Percentiles rank a stretch among this genome's conserved stretches.
phyloP scores from a whole-genome alignment of 352 stramenopile species.

The Blastocystis sp. region DNA sequence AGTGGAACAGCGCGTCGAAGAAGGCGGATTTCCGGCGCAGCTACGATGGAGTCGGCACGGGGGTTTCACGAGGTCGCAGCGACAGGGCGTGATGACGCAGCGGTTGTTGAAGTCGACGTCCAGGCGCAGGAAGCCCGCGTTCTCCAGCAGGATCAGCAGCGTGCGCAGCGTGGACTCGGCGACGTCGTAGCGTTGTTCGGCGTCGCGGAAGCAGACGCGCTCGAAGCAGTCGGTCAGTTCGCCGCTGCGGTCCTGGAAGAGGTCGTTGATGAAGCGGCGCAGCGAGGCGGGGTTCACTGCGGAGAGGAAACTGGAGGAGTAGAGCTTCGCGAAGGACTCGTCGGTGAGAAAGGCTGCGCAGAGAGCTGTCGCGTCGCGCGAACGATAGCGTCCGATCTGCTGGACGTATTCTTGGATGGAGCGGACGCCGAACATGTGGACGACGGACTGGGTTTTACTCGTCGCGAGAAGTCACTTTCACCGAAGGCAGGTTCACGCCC shows the following conservation, averaged over 20 bases:
- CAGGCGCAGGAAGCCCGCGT: not conserved
- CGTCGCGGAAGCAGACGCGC: not conserved
- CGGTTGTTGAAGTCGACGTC: conserved; percentile 22
- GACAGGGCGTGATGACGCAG: not conserved
- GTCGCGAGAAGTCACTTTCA: not conserved
- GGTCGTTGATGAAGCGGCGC: not conserved
- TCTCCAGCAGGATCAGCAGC: conserved; percentile 22
- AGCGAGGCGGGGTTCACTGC: not conserved
- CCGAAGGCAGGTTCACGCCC: conserved; percentile 23
- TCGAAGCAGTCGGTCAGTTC: not conserved
- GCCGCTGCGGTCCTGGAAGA: not conserved
- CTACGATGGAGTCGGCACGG: not conserved
- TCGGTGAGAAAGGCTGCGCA: not conserved
- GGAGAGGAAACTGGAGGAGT: not conserved
- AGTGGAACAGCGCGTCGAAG: conserved; percentile 5
- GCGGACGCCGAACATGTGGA: conserved; percentile 13
- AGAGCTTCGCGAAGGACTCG: not conserved
- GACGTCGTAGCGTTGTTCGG: conserved; percentile 17
- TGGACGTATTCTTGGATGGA: conserved; percentile 46
- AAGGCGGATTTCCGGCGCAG: not conserved
- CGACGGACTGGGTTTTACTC: not conserved
- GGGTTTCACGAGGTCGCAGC: not conserved
- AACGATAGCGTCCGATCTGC: conserved; percentile 27
- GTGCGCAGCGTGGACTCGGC: not conserved
- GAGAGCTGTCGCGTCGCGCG: not conserved